Percentiles rank a stretch among this genome's conserved stretches.
These are phyloP conservation scores for Lactifluus piperatus DNA, from an alignment of 768 basidiomycete genomes.

Conservation along the genomic window DNA sequence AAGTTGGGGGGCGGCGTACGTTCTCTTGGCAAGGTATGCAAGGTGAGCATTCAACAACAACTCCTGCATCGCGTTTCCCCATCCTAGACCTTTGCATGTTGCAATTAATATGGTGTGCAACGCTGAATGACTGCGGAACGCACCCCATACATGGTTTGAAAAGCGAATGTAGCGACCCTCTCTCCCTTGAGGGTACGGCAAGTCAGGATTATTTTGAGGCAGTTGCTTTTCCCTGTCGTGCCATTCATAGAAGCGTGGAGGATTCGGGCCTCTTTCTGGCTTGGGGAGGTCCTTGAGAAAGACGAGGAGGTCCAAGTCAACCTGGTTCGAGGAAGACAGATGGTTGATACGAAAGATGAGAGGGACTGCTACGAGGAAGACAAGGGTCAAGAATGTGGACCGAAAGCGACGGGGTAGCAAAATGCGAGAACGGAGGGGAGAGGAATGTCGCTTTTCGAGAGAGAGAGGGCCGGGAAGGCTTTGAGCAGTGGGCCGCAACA, in stretches of 20 bases:
- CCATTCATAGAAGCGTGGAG: conserved; percentile 12
- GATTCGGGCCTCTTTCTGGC: not conserved
- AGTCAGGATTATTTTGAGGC: conserved; percentile 10
- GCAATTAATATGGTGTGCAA: not conserved
- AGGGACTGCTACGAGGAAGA: not conserved
- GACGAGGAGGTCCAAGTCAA: not conserved
- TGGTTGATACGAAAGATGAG: not conserved
- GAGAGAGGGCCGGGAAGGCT: not conserved
- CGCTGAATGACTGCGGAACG: not conserved
- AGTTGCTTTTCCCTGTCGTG: conserved; percentile 8
- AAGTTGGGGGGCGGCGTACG: conserved; percentile 30
- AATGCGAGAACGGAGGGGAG: not conserved
- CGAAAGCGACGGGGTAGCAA: not conserved
- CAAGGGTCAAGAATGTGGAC: not conserved
- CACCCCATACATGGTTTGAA: conserved; percentile 10
- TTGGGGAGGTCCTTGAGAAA: too few species aligned
- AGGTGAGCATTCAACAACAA: not conserved
- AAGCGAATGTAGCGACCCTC: conserved; percentile 17
- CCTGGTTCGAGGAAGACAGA: not conserved
- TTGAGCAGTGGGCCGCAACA: not conserved
- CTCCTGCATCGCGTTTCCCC: conserved; percentile 47
- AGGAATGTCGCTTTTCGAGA: not conserved
- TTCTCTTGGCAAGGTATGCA: conserved; percentile 32
- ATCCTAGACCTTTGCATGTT: conserved; percentile 42
- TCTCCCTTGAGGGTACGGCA: conserved; percentile 16